phyloP scores from a whole-genome alignment of 2,329 filamentous ascomycete species.

The Phaeophleospora eucalypticola region DNA sequence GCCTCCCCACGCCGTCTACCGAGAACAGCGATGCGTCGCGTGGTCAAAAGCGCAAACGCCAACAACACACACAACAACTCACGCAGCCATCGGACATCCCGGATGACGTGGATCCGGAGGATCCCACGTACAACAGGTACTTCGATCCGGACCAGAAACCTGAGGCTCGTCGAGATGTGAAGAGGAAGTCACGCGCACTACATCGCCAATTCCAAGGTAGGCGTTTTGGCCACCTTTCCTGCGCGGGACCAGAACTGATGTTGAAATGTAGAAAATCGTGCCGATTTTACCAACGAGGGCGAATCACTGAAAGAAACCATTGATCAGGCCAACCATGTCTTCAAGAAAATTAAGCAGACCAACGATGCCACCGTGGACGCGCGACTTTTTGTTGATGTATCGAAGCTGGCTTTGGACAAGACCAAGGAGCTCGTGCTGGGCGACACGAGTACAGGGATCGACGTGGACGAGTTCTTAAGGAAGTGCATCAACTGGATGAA shows the following conservation, averaged over 20 bases:
- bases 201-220: slow-evolving; percentile 57
- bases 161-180: slow-evolving; percentile 66
- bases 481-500: slow-evolving; percentile 89
- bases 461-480: slow-evolving; percentile 86
- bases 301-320: slow-evolving; percentile 44
- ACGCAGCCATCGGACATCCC: slow-evolving; percentile 14
- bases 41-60: slow-evolving; percentile 28
- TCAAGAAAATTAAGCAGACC: slow-evolving; percentile 70
- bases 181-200: slow-evolving; percentile 67
- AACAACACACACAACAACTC: slow-evolving; percentile 2
- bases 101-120: slow-evolving; percentile 24
- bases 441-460: slow-evolving; percentile 68
- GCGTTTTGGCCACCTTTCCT: too few relatives aligned
- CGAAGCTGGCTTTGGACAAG: slow-evolving; percentile 76
- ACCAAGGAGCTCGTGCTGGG: slow-evolving; percentile 70
- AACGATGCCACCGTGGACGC: slow-evolving; percentile 88
- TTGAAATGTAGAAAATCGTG: slow-evolving; percentile 67
- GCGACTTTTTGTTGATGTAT: slow-evolving; percentile 73
- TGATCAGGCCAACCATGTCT: slow-evolving; percentile 51
- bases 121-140: slow-evolving; percentile 36
- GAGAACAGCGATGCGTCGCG: slow-evolving; percentile 25
- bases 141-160: slow-evolving; percentile 83
- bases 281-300: slow-evolving; percentile 62
- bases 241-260: too few relatives aligned
- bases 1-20: slow-evolving; percentile 39